Conservation (phyloP, 352 stramenopile species). For the Globisporangium irregulare region DNA sequence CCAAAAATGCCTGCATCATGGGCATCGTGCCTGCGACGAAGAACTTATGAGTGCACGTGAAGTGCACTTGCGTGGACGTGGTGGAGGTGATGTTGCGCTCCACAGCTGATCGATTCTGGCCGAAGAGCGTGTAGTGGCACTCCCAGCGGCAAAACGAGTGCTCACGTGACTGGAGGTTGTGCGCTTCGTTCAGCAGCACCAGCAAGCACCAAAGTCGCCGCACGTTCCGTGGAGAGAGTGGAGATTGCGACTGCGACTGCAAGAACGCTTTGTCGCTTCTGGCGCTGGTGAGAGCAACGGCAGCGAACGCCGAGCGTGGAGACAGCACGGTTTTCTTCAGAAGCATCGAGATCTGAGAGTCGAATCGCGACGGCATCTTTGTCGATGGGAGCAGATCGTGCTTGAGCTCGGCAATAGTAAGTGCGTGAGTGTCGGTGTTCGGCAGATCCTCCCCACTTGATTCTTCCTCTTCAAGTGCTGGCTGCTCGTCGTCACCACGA, state of each 20-base stretch:
- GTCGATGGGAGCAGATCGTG: conserved; percentile 27
- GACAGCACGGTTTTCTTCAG: conserved; percentile 49
- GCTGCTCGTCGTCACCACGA: not conserved
- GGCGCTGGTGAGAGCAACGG: not conserved
- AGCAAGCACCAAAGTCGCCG: conserved; percentile 49
- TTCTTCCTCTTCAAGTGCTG: not conserved
- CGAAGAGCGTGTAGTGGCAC: conserved; percentile 63
- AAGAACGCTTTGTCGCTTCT: not conserved
- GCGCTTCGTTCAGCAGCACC: conserved; percentile 56
- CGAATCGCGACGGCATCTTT: conserved; percentile 26
- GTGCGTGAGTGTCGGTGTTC: not conserved
- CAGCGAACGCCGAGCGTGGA: conserved; percentile 29
- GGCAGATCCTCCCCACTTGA: not conserved
- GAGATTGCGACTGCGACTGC: conserved; percentile 11
- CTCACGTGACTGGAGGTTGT: conserved; percentile 58
- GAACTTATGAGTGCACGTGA: conserved; percentile 67
- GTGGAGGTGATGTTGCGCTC: conserved; percentile 26
- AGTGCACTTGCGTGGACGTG: conserved; percentile 28
- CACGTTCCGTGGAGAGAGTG: conserved; percentile 31
- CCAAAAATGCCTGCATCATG: conserved; percentile 35
- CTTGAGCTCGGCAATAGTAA: conserved; percentile 24
- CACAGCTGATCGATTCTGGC: conserved; percentile 53
- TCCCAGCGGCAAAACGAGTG: conserved; percentile 65
- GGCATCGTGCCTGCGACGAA: conserved; percentile 35
- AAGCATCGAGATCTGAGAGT: conserved; percentile 45